phyloP scores from a whole-genome alignment of 306 rosid genomes.

The Cicer judaicum region DNA sequence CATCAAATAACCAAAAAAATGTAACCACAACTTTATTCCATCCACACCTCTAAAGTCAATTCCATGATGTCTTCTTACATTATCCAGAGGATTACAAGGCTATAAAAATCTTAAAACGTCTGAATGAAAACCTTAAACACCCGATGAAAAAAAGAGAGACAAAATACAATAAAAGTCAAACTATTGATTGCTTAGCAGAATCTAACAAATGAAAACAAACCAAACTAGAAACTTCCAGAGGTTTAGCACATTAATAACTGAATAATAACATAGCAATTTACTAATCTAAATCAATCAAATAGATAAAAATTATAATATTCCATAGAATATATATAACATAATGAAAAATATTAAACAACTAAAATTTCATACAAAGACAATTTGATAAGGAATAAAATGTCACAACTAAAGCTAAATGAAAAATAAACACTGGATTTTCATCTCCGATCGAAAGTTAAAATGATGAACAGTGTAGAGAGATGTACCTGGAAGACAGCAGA shows the following conservation, averaged over 20 bases:
- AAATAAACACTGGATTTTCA: neutral
- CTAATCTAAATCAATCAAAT: neutral
- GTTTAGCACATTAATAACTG: neutral
- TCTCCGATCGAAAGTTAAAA: neutral
- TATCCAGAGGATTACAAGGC: neutral
- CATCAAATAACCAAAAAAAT: neutral
- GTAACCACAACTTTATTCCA: neutral
- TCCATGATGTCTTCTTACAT: neutral
- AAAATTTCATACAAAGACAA: neutral
- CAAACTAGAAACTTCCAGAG: neutral
- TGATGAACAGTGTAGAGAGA: neutral
- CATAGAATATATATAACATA: neutral
- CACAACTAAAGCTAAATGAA: too few species aligned
- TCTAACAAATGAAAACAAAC: neutral
- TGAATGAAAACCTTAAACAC: neutral
- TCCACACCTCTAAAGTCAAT: neutral
- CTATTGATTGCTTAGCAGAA: neutral
- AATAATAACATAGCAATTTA: neutral
- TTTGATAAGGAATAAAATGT: neutral
- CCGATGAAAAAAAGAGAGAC: neutral
- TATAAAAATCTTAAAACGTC: neutral
- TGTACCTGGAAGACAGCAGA: constrained; percentile 85
- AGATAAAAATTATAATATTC: neutral
- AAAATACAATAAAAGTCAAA: neutral
- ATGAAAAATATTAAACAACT: neutral